A percentile compares a stretch with the other conserved stretches of the same genome.
These are phyloP conservation scores for Chalara sp. DNA, from an alignment of 2,329 filamentous ascomycete genomes.

Conservation along the genomic window DNA sequence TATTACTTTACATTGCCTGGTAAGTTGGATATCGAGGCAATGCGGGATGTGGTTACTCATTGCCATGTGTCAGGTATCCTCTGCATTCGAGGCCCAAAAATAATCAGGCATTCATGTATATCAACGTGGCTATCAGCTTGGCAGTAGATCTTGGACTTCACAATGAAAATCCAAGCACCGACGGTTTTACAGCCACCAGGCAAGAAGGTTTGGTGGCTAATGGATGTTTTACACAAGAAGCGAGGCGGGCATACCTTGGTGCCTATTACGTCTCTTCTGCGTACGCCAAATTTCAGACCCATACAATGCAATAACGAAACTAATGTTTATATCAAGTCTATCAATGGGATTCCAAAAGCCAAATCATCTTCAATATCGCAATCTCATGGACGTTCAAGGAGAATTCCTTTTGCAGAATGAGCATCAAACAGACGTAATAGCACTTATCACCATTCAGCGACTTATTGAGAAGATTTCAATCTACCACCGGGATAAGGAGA, in stretches of 20 bases:
- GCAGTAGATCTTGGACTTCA: conserved; percentile 26
- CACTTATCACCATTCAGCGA: conserved; percentile 17
- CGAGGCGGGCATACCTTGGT: conserved; percentile 23
- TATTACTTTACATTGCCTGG: conserved; percentile 55
- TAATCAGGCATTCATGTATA: conserved; percentile 24
- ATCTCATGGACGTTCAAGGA: conserved; percentile 15
- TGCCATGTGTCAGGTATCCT: conserved; percentile 18
- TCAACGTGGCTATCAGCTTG: conserved; percentile 27
- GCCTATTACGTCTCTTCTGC: conserved; percentile 25
- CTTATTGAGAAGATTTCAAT: conserved; percentile 12
- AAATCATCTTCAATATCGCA: conserved; percentile 17
- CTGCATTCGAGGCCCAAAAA: conserved; percentile 22
- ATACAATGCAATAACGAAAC: too few species aligned
- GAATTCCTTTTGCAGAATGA: conserved; percentile 10
- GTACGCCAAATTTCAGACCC: conserved; percentile 12
- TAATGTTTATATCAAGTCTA: conserved; percentile 6
- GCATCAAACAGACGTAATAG: conserved; percentile 7
- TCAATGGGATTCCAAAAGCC: conserved; percentile 20
- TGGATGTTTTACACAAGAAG: conserved; percentile 15
- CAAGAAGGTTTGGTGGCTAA: conserved; percentile 14
- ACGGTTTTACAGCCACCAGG: conserved; percentile 13
- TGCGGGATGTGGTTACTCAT: neutral
- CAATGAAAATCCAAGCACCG: conserved; percentile 14
- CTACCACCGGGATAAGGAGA: neutral
- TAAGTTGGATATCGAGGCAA: conserved; percentile 23